Evolutionary conservation across 1,139 yeast genomes (phyloP).

Genomic region (Zygoascus hellenicus): DNA sequence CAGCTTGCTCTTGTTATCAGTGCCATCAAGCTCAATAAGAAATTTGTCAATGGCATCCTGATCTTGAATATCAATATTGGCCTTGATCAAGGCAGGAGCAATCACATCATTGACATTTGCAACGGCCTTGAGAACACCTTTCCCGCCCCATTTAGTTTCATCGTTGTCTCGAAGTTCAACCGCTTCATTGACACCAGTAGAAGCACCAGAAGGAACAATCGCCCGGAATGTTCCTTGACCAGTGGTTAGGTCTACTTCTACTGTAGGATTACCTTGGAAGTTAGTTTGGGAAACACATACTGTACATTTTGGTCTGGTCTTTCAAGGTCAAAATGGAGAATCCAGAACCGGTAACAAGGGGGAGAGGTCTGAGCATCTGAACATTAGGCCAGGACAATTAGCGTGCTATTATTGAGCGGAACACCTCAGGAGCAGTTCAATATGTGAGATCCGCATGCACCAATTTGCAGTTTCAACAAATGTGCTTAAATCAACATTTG

Average conservation of each 20-base stretch:
- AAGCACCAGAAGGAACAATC: constrained; percentile 95
- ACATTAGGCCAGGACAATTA: no score
- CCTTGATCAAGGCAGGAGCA: constrained; percentile 81
- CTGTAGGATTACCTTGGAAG: constrained; percentile 92
- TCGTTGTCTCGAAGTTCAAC: constrained; percentile 94
- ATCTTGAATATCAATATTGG: constrained; percentile 67
- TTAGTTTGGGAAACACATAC: no score
- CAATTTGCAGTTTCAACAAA: no score
- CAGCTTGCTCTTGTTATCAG: constrained; percentile 86
- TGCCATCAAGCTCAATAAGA: constrained; percentile 76
- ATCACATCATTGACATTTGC: constrained; percentile 82
- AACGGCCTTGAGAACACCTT: constrained; percentile 92
- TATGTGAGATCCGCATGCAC: no score
- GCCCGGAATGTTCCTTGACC: constrained; percentile 84
- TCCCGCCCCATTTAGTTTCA: constrained; percentile 90
- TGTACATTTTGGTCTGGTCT: constrained; percentile 51
- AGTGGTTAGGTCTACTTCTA: constrained; percentile 88
- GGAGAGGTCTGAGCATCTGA: no score
- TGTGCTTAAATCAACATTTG: no score
- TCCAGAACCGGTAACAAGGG: no score
- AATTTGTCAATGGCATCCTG: constrained; percentile 78
- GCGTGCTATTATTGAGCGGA: no score
- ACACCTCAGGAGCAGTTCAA: no score
- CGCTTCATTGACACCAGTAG: constrained; percentile 94
- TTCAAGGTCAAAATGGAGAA: no score